A percentile compares a stretch with the other conserved stretches of the same genome.
Evolutionary conservation across 257 asterid species (phyloP).

Genomic region (Euphrasia confusa): DNA sequence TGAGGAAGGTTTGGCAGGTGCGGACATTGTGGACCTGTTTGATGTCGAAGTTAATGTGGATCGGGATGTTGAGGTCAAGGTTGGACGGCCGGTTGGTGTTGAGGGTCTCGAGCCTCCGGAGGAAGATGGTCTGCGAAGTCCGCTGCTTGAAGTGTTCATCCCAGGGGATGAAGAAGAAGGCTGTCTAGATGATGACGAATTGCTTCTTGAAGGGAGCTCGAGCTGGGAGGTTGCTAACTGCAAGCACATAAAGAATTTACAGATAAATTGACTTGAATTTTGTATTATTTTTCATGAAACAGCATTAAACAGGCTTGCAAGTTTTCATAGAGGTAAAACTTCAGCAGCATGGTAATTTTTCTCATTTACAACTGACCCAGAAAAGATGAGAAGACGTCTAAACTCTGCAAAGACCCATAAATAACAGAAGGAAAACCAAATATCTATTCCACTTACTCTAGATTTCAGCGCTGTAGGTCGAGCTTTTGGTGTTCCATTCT

Average conservation of each 20-base stretch:
- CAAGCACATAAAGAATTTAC: constrained; percentile 31
- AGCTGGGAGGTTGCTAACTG: constrained; percentile 82
- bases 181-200: constrained; percentile 55
- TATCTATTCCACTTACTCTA: constrained; percentile 55
- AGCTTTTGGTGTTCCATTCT: constrained; percentile 71
- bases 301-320: constrained; percentile 5
- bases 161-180: constrained; percentile 52
- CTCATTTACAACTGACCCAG: constrained; percentile 12
- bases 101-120: constrained; percentile 89
- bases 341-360: constrained; percentile 14
- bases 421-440: constrained; percentile 9
- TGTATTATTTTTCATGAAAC: constrained; percentile 3
- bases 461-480: constrained; percentile 86
- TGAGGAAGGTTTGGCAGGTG: constrained; percentile 41
- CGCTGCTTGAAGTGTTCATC: constrained; percentile 59
- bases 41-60: constrained; percentile 36
- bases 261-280: constrained; percentile 22
- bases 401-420: constrained; percentile 1
- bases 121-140: constrained; percentile 83
- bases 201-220: constrained; percentile 63
- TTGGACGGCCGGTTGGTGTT: constrained; percentile 86
- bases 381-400: constrained; percentile 8
- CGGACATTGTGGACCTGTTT: constrained; percentile 28
- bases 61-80: constrained; percentile 47
- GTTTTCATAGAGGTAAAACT: constrained; percentile 4